Percentiles rank a stretch among this genome's conserved stretches.
Evolutionary conservation across 2,329 filamentous ascomycete species (phyloP).

Genomic region (Sarocladiaceae sp.): DNA sequence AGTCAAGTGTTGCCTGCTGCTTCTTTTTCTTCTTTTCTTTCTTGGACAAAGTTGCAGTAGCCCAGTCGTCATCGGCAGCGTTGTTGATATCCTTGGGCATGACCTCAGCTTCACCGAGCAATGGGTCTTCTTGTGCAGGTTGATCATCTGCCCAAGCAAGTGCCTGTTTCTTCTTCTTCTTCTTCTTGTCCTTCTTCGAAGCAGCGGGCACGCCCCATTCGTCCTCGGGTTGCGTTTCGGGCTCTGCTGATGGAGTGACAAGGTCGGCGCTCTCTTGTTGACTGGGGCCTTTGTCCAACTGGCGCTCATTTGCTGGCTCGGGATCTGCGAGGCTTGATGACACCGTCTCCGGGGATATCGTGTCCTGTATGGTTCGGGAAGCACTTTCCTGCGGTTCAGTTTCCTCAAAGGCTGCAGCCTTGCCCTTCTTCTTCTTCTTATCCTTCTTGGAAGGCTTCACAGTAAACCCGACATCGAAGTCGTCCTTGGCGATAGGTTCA

Average conservation of each 20-base stretch:
- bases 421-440: conserved; percentile 12
- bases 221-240: neutral
- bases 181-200: conserved; percentile 26
- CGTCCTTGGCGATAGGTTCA: neutral
- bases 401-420: neutral
- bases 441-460: conserved; percentile 10
- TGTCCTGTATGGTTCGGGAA: no score
- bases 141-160: conserved; percentile 16
- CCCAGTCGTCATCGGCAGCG: neutral
- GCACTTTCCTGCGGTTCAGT: neutral
- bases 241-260: neutral
- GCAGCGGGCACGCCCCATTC: conserved; percentile 9
- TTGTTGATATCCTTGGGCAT: neutral
- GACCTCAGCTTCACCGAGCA: neutral
- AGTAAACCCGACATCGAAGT: conserved; percentile 7
- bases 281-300: neutral
- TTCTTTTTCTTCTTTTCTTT: conserved; percentile 31
- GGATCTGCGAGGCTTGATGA: neutral
- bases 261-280: no score
- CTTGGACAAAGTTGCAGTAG: conserved; percentile 21
- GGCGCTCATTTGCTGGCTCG: no score
- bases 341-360: neutral
- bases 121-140: conserved; percentile 14
- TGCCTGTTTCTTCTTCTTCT: conserved; percentile 27
- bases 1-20: conserved; percentile 22